Evolutionary conservation across 148 eudicot species (phyloP).

Genomic region (Amaranthus palmeri): DNA sequence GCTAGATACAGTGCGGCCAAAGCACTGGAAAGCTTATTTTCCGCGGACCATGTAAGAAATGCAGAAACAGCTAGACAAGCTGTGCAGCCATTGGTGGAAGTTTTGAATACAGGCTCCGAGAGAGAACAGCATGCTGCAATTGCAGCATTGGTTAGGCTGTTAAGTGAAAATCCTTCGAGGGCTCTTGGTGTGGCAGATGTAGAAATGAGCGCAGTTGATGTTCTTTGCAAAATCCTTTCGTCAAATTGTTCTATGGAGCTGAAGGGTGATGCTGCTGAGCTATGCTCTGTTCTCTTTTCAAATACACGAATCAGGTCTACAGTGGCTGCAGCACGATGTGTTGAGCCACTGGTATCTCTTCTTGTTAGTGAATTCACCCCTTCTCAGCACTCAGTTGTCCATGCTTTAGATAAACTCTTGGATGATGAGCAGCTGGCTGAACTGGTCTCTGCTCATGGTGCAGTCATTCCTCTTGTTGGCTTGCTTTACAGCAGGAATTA

Average conservation of each 20-base stretch:
- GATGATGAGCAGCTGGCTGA: constrained; percentile 93
- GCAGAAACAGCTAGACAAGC: constrained; percentile 91
- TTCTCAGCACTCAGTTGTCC: constrained; percentile 82
- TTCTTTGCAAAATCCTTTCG: constrained; percentile 83
- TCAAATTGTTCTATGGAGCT: constrained; percentile 83
- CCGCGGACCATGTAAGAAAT: constrained; percentile 91
- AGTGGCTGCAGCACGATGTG: constrained; percentile 83
- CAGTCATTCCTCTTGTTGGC: constrained; percentile 88
- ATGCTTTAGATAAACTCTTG: constrained; percentile 82
- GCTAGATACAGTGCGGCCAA: constrained; percentile 96
- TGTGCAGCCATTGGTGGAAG: constrained; percentile 94
- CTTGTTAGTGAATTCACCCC: constrained; percentile 77
- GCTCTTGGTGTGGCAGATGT: constrained; percentile 89
- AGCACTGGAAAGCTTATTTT: constrained; percentile 89
- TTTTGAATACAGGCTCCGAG: constrained; percentile 80
- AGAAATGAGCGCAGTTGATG: constrained; percentile 93
- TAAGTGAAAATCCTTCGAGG: constrained; percentile 82
- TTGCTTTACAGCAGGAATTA: constrained; percentile 74
- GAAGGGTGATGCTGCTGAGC: constrained; percentile 90
- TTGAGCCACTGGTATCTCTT: constrained; percentile 86
- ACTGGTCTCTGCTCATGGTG: constrained; percentile 85
- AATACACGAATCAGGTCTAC: constrained; percentile 89
- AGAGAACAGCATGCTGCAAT: constrained; percentile 98
- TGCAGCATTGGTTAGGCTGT: constrained; percentile 78
- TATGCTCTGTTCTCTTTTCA: constrained; percentile 83